These are phyloP conservation scores for Candida sp. DNA, from an alignment of 1,139 yeast genomes.

Conservation along the genomic window DNA sequence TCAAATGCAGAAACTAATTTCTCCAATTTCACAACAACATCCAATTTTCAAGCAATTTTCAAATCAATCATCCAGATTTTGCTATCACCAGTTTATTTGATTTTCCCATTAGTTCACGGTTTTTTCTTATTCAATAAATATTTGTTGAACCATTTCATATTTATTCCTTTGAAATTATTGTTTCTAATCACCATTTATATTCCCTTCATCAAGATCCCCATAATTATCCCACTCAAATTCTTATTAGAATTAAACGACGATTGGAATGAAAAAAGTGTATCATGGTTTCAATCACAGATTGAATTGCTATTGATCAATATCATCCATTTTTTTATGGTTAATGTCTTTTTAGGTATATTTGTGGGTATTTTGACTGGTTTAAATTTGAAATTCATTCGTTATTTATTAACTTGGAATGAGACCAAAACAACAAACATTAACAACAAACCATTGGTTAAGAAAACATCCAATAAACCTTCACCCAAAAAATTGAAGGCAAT, in stretches of 20 bases:
- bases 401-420: constrained; percentile 4
- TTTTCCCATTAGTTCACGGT: neutral
- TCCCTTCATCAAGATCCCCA: constrained; percentile 11
- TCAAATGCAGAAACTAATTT: neutral
- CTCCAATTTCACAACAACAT: neutral
- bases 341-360: constrained; percentile 9
- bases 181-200: constrained; percentile 8
- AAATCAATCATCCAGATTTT: constrained; percentile 3
- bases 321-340: constrained; percentile 9
- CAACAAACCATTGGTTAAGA: neutral
- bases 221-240: constrained; percentile 9
- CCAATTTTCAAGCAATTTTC: neutral
- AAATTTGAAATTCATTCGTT: constrained; percentile 8
- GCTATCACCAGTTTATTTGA: constrained; percentile 5
- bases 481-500: neutral
- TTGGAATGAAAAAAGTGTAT: constrained; percentile 2
- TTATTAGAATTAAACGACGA: constrained; percentile 9
- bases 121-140: constrained; percentile 5
- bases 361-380: constrained; percentile 9
- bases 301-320: constrained; percentile 8
- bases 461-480: neutral
- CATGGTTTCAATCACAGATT: constrained; percentile 9
- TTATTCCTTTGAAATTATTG: constrained; percentile 8
- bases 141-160: constrained; percentile 6
- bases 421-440: neutral